Evolutionary conservation across 1,139 yeast genomes (phyloP), one percentile per base, ranked within the genome.

Genomic region (Taphrina communis): DNA sequence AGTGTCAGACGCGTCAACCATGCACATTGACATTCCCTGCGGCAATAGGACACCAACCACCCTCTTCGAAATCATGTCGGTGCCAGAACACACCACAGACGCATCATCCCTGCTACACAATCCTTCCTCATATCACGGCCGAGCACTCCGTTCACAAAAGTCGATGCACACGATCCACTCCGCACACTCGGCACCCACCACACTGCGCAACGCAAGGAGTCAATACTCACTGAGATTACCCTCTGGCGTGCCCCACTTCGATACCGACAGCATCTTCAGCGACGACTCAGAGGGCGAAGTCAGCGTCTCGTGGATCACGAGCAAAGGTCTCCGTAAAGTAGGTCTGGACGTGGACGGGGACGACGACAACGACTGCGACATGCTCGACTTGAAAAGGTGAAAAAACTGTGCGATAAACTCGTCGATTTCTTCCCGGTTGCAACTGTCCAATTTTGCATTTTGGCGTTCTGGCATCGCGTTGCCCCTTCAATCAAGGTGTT

Each of bases 251-350:
- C 50, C 36, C 12, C 52, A 21, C 9, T 42, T 58, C 52, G 62
- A 58, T 31, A 58, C 52, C 38, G 62, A 58, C 42, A 42, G 53
- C 51, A 44, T 58, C 17, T 58, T 58, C 53, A 58, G 62, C 25
- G 44, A 58, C 53, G 62, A 58, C 12, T 58, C 62, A 17, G 60
- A 56, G 7, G 41, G 58, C 17, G 62, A 58, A 12, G 53, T 44
- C 41, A 58, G 62, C 17, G 62, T 58, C 42, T 58, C 62, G 9
- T 58, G 62, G 62, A 35, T 58, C 62, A 58, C 62, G 12, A 42
- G 53, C 51, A 58, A 21, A 17, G 62, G 62, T 31, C 53, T 21
- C 12, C 39, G 53, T 2, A 42, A 44, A 14, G 53, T 58, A 52
- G 62, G 62, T 14, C n/a, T 58, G 1, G 62, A 58, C 41, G 8